phyloP scores from a whole-genome alignment of 2,329 filamentous ascomycete genomes.

The Clonostachys rhizophaga region DNA sequence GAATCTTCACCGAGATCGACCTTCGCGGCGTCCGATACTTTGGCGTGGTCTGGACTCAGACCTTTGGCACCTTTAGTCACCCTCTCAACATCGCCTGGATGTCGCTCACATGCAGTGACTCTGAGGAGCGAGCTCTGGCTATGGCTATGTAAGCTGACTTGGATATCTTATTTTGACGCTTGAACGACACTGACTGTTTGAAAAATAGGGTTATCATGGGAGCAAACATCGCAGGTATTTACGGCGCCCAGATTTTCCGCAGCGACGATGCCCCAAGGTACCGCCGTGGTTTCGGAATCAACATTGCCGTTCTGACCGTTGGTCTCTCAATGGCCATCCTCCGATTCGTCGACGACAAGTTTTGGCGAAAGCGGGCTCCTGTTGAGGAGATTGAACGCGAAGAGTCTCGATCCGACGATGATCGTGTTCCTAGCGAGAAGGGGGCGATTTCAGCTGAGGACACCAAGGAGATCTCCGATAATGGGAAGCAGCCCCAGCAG shows the following conservation, averaged over 20 bases:
- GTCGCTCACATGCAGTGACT: conserved; percentile 49
- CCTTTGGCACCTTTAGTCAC: conserved; percentile 48
- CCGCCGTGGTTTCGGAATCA: conserved; percentile 41
- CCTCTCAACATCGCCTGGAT: conserved; percentile 58
- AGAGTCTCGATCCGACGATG: too few relatives aligned
- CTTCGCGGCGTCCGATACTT: conserved; percentile 41
- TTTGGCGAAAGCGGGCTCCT: background rate
- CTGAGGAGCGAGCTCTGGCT: conserved; percentile 51
- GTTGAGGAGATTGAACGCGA: background rate
- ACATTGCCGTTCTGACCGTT: conserved; percentile 35
- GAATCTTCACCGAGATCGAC: conserved; percentile 40
- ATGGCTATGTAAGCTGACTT: conserved; percentile 45
- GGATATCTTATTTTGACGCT: background rate
- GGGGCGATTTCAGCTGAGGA: too few relatives aligned
- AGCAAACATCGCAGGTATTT: conserved; percentile 57
- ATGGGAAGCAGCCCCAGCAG: too few relatives aligned
- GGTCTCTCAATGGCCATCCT: conserved; percentile 32
- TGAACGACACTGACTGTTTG: background rate
- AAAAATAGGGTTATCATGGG: conserved; percentile 49
- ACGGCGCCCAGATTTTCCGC: conserved; percentile 56
- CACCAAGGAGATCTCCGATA: too few relatives aligned
- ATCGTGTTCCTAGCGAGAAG: too few relatives aligned
- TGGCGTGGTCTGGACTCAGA: conserved; percentile 51
- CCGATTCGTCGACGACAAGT: conserved; percentile 35
- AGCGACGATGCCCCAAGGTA: conserved; percentile 45